Evolutionary conservation across 129 eudicot genomes (phyloP).

Genomic region (Tagetes erecta): DNA sequence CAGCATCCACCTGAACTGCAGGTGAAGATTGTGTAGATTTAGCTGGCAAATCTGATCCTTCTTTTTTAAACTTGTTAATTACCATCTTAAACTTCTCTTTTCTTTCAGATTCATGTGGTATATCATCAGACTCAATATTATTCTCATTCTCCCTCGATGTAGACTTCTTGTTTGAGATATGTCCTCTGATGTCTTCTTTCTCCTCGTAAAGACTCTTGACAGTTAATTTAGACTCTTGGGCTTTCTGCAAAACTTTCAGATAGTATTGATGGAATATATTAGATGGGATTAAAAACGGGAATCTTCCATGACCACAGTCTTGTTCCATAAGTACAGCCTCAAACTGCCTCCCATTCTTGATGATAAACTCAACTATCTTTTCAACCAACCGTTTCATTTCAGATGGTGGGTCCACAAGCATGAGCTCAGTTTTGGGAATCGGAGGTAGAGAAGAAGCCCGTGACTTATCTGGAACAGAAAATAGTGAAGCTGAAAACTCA

Average conservation of each 20-base stretch:
- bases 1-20: slow-evolving; percentile 67
- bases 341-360: slow-evolving; percentile 86
- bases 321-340: slow-evolving; percentile 88
- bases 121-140: slow-evolving; percentile 39
- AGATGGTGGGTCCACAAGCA: slow-evolving; percentile 78
- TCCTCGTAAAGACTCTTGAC: slow-evolving; percentile 45
- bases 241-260: slow-evolving; percentile 61
- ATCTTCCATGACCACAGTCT: slow-evolving; percentile 75
- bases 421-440: slow-evolving; percentile 43
- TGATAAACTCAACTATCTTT: slow-evolving; percentile 75
- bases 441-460: slow-evolving; percentile 45
- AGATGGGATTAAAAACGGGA: slow-evolving; percentile 80
- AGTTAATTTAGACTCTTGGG: slow-evolving; percentile 66
- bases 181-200: slow-evolving; percentile 44
- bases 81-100: slow-evolving; percentile 95
- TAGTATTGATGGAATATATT: slow-evolving; percentile 85
- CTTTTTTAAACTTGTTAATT: slow-evolving; percentile 74
- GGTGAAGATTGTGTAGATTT: slow-evolving; percentile 43
- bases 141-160: slow-evolving; percentile 37
- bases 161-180: slow-evolving; percentile 34
- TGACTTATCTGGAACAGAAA: slow-evolving; percentile 43
- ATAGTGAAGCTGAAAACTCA: slow-evolving; percentile 41
- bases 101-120: slow-evolving; percentile 64
- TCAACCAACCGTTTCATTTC: slow-evolving; percentile 70
- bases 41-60: slow-evolving; percentile 51